These are phyloP conservation scores for Artemisia tridentata DNA, from an alignment of 129 eudicot genomes.

Conservation along the genomic window DNA sequence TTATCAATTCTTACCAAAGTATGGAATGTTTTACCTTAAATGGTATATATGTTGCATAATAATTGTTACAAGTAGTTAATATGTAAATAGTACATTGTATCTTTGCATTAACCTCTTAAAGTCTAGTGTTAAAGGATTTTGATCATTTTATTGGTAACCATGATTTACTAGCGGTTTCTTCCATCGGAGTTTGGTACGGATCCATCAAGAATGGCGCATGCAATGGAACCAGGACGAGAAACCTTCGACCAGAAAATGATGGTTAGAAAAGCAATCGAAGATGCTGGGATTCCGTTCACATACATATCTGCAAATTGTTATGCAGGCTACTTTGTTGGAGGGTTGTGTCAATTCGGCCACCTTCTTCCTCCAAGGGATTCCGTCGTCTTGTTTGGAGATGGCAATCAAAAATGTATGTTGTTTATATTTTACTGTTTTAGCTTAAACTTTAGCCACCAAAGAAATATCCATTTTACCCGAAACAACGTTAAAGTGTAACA, in stretches of 20 bases:
- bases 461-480: no score
- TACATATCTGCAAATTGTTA: conserved; percentile 46
- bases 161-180: conserved; percentile 39
- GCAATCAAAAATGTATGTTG: conserved; percentile 49
- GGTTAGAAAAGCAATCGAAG: conserved; percentile 50
- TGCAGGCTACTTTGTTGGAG: conserved; percentile 53
- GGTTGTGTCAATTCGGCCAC: conserved; percentile 47
- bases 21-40: no score
- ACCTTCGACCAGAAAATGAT: conserved; percentile 48
- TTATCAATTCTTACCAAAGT: no score
- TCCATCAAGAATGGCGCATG: conserved; percentile 45
- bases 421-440: neutral
- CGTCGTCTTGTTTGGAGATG: conserved; percentile 51
- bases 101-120: no score
- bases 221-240: conserved; percentile 45
- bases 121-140: neutral
- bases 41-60: no score
- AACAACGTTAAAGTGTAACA: neutral
- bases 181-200: conserved; percentile 57
- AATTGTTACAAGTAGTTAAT: no score
- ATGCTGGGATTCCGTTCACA: conserved; percentile 45
- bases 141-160: neutral
- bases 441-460: neutral
- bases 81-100: no score
- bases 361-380: conserved; percentile 53